Percentiles rank a stretch among this genome's conserved stretches.
These are phyloP conservation scores for Colletotrichum agaves DNA, from an alignment of 2,329 filamentous ascomycete species.

Conservation along the genomic window DNA sequence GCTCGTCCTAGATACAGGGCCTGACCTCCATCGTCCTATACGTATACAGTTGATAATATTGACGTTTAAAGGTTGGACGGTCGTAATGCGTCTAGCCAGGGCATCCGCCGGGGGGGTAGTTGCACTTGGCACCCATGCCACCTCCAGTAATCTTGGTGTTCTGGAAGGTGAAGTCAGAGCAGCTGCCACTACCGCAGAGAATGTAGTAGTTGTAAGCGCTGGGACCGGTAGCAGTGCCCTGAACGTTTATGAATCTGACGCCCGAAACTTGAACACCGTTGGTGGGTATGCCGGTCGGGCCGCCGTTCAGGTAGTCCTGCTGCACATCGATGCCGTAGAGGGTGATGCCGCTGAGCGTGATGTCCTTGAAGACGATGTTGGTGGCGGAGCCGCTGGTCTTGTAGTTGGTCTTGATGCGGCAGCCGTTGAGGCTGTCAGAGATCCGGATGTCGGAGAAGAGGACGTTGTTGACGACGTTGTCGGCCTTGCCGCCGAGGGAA, in stretches of 20 bases:
- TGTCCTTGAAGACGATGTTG: slow-evolving; percentile 53
- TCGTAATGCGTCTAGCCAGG: not conserved
- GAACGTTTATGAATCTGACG: slow-evolving; percentile 27
- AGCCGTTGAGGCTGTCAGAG: slow-evolving; percentile 55
- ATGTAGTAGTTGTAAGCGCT: slow-evolving; percentile 33
- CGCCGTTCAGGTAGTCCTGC: slow-evolving; percentile 37
- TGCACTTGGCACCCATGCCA: slow-evolving; percentile 26
- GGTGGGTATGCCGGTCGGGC: slow-evolving; percentile 31
- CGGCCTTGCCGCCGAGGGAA: slow-evolving; percentile 51
- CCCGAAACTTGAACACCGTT: slow-evolving; percentile 29
- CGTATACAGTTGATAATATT: slow-evolving; percentile 7
- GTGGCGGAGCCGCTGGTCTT: slow-evolving; percentile 49
- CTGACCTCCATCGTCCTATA: not conserved
- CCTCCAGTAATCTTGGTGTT: slow-evolving; percentile 32
- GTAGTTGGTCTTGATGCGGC: slow-evolving; percentile 58
- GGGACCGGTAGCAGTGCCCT: slow-evolving; percentile 10
- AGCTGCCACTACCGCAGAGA: slow-evolving; percentile 34
- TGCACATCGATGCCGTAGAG: slow-evolving; percentile 35
- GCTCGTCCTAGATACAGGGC: not conserved
- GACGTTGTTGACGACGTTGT: slow-evolving; percentile 56
- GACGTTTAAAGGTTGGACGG: not conserved
- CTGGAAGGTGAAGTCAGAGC: slow-evolving; percentile 31
- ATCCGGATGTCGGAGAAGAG: slow-evolving; percentile 53
- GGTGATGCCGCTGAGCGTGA: slow-evolving; percentile 40
- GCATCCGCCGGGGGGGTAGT: slow-evolving; percentile 34